Percentiles rank a stretch among this genome's conserved stretches.
phyloP scores from a whole-genome alignment of 768 basidiomycete species.

The Sarcodon aspratus region DNA sequence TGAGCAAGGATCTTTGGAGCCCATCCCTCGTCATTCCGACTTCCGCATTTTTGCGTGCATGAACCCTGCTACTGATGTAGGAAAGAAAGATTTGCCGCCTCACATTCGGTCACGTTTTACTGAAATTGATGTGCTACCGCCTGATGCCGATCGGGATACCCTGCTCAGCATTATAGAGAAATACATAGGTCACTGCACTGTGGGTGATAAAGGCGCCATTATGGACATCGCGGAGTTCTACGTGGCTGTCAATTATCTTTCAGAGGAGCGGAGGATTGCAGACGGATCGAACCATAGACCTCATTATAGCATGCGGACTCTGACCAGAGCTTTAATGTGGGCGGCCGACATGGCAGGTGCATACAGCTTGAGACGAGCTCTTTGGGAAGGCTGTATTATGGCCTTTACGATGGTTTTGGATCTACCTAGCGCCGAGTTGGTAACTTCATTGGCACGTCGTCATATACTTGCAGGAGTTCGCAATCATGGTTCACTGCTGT shows the following conservation, averaged over 20 bases:
- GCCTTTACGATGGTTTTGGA: conserved; percentile 95
- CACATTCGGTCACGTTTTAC: conserved; percentile 88
- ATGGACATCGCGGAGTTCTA: conserved; percentile 93
- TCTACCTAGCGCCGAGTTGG: conserved; percentile 50
- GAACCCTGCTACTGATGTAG: conserved; percentile 98
- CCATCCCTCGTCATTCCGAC: conserved; percentile 83
- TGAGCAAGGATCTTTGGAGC: conserved; percentile 85
- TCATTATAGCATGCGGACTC: conserved; percentile 95
- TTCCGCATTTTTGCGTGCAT: conserved; percentile 98
- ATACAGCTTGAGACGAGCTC: conserved; percentile 73
- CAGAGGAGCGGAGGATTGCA: conserved; percentile 67
- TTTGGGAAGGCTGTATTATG: conserved; percentile 98
- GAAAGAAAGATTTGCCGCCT: conserved; percentile 93
- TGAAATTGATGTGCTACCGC: conserved; percentile 90
- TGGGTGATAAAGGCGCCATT: conserved; percentile 79
- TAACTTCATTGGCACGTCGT: conserved; percentile 59
- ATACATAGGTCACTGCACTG: conserved; percentile 76
- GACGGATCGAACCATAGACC: conserved; percentile 90
- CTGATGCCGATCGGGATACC: conserved; percentile 86
- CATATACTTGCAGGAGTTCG: conserved; percentile 71
- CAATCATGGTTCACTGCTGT: conserved; percentile 66
- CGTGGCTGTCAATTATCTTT: conserved; percentile 61
- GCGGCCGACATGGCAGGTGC: conserved; percentile 67
- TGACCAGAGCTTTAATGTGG: conserved; percentile 84
- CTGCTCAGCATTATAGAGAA: conserved; percentile 78